Conservation (phyloP, 2,329 filamentous ascomycete species). For the Clonostachys chloroleuca region DNA sequence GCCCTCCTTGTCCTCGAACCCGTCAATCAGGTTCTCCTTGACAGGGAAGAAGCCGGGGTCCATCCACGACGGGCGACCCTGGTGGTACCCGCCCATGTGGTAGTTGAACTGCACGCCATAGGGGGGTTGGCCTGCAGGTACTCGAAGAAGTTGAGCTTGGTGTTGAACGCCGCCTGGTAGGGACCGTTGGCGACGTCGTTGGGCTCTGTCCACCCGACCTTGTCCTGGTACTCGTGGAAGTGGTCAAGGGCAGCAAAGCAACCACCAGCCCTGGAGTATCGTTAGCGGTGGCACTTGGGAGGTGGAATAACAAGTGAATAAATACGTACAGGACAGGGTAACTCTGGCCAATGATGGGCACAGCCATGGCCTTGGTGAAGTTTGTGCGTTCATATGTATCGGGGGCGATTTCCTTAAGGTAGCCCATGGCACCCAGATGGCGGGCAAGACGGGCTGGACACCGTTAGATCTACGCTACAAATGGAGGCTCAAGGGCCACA, state of each 20-base stretch:
- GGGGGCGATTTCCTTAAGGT: slow-evolving; percentile 23
- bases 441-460: slow-evolving; percentile 22
- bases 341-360: slow-evolving; percentile 23
- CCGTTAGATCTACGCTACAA: neutral
- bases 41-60: slow-evolving; percentile 26
- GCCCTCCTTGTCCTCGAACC: slow-evolving; percentile 14
- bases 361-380: slow-evolving; percentile 25
- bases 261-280: slow-evolving; percentile 3
- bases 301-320: neutral
- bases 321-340: slow-evolving; percentile 22
- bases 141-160: slow-evolving; percentile 24
- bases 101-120: slow-evolving; percentile 27
- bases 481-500: too few relatives aligned
- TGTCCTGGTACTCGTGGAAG: slow-evolving; percentile 21
- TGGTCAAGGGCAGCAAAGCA: slow-evolving; percentile 10
- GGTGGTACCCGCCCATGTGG: slow-evolving; percentile 26
- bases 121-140: slow-evolving; percentile 17
- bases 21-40: slow-evolving; percentile 19
- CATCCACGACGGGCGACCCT: slow-evolving; percentile 26
- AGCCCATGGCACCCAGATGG: slow-evolving; percentile 31
- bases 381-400: slow-evolving; percentile 31
- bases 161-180: slow-evolving; percentile 21
- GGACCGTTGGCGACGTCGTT: slow-evolving; percentile 5
- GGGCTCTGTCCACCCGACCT: slow-evolving; percentile 19
- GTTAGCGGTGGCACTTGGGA: neutral